Base-by-base conservation (phyloP, 2,329 filamentous ascomycete genomes). In the Cladobotryum protrusum region DNA sequence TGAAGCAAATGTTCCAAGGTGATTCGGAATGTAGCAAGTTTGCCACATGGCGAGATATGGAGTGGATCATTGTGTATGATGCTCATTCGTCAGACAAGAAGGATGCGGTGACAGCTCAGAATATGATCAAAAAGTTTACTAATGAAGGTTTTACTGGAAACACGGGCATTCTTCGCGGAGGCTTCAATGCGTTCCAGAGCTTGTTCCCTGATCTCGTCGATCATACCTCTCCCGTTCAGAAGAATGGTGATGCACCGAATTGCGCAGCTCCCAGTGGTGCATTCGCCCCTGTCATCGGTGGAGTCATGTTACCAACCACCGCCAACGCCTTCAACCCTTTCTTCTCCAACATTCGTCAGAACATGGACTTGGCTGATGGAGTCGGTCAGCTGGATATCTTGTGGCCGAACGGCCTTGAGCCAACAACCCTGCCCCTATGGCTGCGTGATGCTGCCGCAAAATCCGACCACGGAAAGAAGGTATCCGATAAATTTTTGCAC, bases 271-370 rank as follows among this genome's bases (percentile, higher is more conserved):
- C 61, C 14, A 67, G 69, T 20, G 68, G 65, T 5, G 71, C 67
- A 11, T 65, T 89, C 36, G 68, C 68, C 0, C 87, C 88, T 1
- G 86, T 96, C n/a, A 87, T 90, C 51, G 93, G 92, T 51, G 92
- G 92, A 6, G 95, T 95, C 55, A 80, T 82, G 52, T 82, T 97
- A 65, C 93, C 93, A 1, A 72, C 73, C 36, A 77, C 81, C 1
- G 77, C 82, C 56, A 83, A 82, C 52, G 80, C 82, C 1, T 77
- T 83, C 0, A 95, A 95, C 59, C 91, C 92, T 0, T 97, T 99
- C 72, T 97, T 97, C 66, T 83, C 84, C 54, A 97, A 96, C 56
- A 97, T 99, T 59, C 83, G 93, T 40, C 93, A 97, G 66, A 96
- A 97, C 56, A 92, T 95, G 81, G 93, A 97, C 62, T 75, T 99